Percentiles rank a stretch among this genome's conserved stretches.
Evolutionary conservation across 495 filamentous ascomycete species (phyloP).

Genomic region (Penicillium angulare): DNA sequence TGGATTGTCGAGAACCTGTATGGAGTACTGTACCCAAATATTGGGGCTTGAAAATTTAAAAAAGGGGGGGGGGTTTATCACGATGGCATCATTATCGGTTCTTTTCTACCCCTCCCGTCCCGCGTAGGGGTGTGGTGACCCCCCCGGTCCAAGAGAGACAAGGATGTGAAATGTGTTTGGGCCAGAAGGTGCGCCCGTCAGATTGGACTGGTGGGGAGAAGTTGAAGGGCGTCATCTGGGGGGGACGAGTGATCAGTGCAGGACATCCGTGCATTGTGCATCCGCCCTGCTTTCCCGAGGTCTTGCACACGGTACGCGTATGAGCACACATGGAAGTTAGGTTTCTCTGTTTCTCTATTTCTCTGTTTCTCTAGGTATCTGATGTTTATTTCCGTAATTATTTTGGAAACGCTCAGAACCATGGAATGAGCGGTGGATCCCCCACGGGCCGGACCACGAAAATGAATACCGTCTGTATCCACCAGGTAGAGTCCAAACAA

Average conservation of each 20-base stretch:
- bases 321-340: no score
- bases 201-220: background rate
- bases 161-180: background rate
- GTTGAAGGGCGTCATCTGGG: conserved; percentile 21
- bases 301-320: background rate
- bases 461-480: background rate
- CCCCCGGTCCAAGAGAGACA: background rate
- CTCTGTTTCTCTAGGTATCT: no score
- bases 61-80: background rate
- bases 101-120: background rate
- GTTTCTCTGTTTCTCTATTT: no score
- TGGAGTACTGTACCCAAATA: no score
- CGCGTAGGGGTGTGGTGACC: background rate
- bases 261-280: conserved; percentile 19
- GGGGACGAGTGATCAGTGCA: conserved; percentile 26
- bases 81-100: conserved; percentile 2
- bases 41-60: no score
- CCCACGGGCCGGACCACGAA: conserved; percentile 21
- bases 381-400: background rate
- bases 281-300: conserved; percentile 9
- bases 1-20: no score
- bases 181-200: background rate
- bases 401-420: conserved; percentile 1
- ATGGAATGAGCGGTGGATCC: conserved; percentile 20
- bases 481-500: background rate